Base-by-base conservation (phyloP, 257 asterid genomes). In the Solanum dulcamara region DNA sequence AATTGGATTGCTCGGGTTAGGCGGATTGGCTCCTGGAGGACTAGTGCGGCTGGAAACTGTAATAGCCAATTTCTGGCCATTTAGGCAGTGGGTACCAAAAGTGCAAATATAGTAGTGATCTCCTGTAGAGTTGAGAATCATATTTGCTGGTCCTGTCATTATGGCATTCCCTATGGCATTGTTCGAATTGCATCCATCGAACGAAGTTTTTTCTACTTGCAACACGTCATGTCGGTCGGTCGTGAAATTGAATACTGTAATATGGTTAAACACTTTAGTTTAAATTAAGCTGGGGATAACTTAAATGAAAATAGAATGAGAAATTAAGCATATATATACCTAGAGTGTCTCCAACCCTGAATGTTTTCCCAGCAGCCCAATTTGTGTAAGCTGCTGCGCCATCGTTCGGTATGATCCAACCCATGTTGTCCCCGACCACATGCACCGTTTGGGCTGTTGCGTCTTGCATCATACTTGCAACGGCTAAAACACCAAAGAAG, bases 271-370 rank as follows among this genome's bases (percentile, higher is more conserved):
- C n/a, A n/a, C n/a, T n/a, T n/a, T n/a, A n/a, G n/a, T n/a, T n/a
- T n/a, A n/a, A n/a, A n/a, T n/a, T n/a, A n/a, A n/a, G n/a, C n/a
- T n/a, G n/a, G n/a, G n/a, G n/a, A n/a, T n/a, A n/a, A n/a, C n/a
- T n/a, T n/a, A n/a, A n/a, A n/a, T n/a, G n/a, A n/a, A n/a, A n/a
- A n/a, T n/a, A n/a, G n/a, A n/a, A n/a, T n/a, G n/a, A n/a, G n/a
- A n/a, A n/a, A n/a, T n/a, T n/a, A n/a, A n/a, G n/a, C n/a, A n/a
- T n/a, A n/a, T n/a, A n/a, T n/a, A n/a, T 71, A 92, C 90, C 91
- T 82, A 92, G 64, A 46, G 44, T 85, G 68, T 90, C 93, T 2
- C 92, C 92, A 20, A 90, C 84, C 11, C 24, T 20, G 91, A 92
- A 92, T 0, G 83, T 88, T 84, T 84, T 86, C n/a, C 70, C 80